These are phyloP conservation scores for Fusarium bactridioides DNA, from an alignment of 2,329 filamentous ascomycete genomes.

Conservation along the genomic window DNA sequence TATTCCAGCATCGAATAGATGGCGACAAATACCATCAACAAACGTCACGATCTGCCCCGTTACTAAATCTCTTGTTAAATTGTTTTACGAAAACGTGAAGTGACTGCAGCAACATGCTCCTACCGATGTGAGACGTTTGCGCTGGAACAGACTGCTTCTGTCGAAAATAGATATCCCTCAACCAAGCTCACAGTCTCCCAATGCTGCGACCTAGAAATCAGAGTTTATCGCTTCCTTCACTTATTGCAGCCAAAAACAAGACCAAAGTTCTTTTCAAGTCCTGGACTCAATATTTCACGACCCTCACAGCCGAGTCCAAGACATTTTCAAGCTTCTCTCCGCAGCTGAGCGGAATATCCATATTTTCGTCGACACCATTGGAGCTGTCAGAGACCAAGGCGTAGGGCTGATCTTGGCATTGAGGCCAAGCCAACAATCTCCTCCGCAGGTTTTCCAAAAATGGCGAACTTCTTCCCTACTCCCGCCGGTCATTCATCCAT, in stretches of 20 bases:
- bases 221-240: background rate
- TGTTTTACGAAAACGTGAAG: background rate
- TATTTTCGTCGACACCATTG: background rate
- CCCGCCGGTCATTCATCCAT: background rate
- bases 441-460: background rate
- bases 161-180: accelerated
- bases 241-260: background rate
- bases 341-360: background rate
- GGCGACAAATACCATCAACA: accelerated
- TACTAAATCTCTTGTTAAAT: accelerated
- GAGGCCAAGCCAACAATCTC: background rate
- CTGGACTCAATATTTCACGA: background rate
- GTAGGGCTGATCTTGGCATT: background rate
- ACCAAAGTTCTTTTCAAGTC: background rate
- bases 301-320: background rate
- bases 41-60: accelerated
- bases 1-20: no score
- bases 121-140: background rate
- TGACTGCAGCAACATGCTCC: background rate
- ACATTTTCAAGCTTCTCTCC: background rate
- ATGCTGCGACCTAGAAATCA: accelerated
- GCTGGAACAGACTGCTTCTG: background rate
- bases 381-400: background rate
- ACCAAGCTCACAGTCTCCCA: no score
- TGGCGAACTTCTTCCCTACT: background rate